Percentiles rank a stretch among this genome's conserved stretches.
These are phyloP conservation scores for Mycena rosella DNA, from an alignment of 768 basidiomycete species.

Conservation along the genomic window DNA sequence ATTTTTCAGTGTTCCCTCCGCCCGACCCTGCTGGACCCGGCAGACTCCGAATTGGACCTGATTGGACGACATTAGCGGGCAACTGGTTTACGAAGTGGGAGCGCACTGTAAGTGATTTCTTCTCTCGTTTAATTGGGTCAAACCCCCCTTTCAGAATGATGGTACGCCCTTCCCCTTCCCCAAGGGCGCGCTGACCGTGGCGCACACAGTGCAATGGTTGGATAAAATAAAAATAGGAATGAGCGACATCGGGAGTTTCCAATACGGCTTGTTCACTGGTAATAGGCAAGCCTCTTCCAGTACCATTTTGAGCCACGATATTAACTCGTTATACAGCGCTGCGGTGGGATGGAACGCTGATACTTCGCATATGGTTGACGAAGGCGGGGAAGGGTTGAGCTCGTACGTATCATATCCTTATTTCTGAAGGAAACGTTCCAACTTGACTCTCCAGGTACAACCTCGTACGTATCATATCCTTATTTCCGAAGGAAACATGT, in stretches of 20 bases:
- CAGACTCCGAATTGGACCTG: slow-evolving; percentile 52
- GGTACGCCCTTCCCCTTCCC: too few species aligned
- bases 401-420: slow-evolving; percentile 46
- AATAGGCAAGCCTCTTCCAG: slow-evolving; percentile 22
- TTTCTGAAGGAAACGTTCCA: not conserved
- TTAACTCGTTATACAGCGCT: not conserved
- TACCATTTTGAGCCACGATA: not conserved
- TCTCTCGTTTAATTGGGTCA: not conserved
- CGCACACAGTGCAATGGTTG: too few species aligned
- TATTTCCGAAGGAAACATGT: not conserved
- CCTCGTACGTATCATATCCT: slow-evolving; percentile 46
- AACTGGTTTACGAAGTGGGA: slow-evolving; percentile 59
- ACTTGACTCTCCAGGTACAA: too few species aligned
- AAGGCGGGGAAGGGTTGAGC: slow-evolving; percentile 49
- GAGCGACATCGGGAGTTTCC: slow-evolving; percentile 52
- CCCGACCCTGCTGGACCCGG: slow-evolving; percentile 52
- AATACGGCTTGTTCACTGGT: slow-evolving; percentile 53
- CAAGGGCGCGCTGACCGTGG: too few species aligned
- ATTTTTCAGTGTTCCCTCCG: slow-evolving; percentile 45
- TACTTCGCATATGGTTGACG: slow-evolving; percentile 53
- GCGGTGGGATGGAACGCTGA: slow-evolving; percentile 57
- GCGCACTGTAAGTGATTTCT: slow-evolving; percentile 45
- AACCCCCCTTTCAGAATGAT: slow-evolving; percentile 47
- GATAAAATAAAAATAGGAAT: slow-evolving; percentile 52
- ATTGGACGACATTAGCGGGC: slow-evolving; percentile 53